phyloP scores from a whole-genome alignment of 2,329 filamentous ascomycete genomes.

The Phoma sp. region DNA sequence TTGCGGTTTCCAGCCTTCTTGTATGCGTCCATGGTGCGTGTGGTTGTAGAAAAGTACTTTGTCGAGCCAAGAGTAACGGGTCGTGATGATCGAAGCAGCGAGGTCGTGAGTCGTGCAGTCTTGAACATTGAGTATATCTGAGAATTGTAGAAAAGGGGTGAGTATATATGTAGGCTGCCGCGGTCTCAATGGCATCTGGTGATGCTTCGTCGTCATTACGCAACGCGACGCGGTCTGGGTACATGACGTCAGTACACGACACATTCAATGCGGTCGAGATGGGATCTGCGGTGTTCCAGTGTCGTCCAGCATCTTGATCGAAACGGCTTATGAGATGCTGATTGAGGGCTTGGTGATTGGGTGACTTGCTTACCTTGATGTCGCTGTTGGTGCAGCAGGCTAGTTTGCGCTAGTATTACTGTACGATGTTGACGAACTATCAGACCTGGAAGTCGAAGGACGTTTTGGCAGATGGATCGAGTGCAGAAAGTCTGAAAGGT shows the following conservation, averaged over 20 bases:
- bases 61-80: background rate
- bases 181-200: slow-evolving; percentile 1
- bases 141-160: background rate
- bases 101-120: slow-evolving; percentile 4
- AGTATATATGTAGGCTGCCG: background rate
- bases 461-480: slow-evolving; percentile 1
- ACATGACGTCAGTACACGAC: slow-evolving; percentile 16
- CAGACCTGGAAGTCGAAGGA: background rate
- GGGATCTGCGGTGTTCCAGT: background rate
- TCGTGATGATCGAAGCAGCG: slow-evolving; percentile 3
- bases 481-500: slow-evolving; percentile 13
- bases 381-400: slow-evolving; percentile 30
- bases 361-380: background rate
- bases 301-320: background rate
- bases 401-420: slow-evolving; percentile 3
- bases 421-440: background rate
- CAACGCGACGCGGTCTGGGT: slow-evolving; percentile 4
- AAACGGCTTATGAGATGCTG: slow-evolving; percentile 5
- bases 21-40: slow-evolving; percentile 29
- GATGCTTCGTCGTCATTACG: slow-evolving; percentile 1
- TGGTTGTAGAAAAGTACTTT: slow-evolving; percentile 3
- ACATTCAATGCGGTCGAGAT: background rate
- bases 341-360: background rate
- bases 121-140: slow-evolving; percentile 5
- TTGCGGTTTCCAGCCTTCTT: slow-evolving; percentile 38